Evolutionary conservation across 371 early-diverging fungal species (phyloP), one percentile per base, ranked within the genome.

Genomic region (Fennellomyces sp.): DNA sequence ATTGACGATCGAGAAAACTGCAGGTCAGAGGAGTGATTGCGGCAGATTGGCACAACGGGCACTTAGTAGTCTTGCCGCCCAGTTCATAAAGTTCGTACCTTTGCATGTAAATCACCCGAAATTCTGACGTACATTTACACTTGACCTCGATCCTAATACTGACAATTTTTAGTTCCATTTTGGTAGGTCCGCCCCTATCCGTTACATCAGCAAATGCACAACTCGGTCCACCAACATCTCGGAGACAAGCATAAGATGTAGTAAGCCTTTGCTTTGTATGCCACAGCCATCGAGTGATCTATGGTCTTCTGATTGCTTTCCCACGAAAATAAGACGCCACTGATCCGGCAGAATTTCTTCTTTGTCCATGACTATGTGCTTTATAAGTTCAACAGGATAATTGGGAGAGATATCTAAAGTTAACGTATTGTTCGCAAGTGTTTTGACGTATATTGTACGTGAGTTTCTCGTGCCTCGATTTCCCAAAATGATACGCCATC

Each of bases 271-370:
- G n/a, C n/a, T n/a, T n/a, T n/a, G n/a, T n/a, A n/a, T n/a, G n/a
- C n/a, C n/a, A n/a, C n/a, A n/a, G n/a, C n/a, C n/a, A n/a, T n/a
- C n/a, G n/a, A n/a, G n/a, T n/a, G n/a, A n/a, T n/a, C n/a, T n/a
- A n/a, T n/a, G n/a, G n/a, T n/a, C n/a, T n/a, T n/a, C 97, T 60
- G 97, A 91, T 85, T 97, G 96, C 88, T 97, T 96, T 62, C 96
- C 98, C 76, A 97, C 96, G 78, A 97, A 97, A 75, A 97, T 97
- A 62, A 97, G 88, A 61, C 97, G 95, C 82, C 97, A 98, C 86
- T 97, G 97, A 81, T 97, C 97, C 64, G 97, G 97, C 56, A 97
- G 97, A 74, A 98, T 99, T 50, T 55, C 61, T 26, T 53, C 48
- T 21, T 47, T 54, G 25, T 54, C 47, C 35, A 54, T 45, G 23